Conservation (phyloP, 2,329 filamentous ascomycete genomes). For the Claviceps fusiformis region DNA sequence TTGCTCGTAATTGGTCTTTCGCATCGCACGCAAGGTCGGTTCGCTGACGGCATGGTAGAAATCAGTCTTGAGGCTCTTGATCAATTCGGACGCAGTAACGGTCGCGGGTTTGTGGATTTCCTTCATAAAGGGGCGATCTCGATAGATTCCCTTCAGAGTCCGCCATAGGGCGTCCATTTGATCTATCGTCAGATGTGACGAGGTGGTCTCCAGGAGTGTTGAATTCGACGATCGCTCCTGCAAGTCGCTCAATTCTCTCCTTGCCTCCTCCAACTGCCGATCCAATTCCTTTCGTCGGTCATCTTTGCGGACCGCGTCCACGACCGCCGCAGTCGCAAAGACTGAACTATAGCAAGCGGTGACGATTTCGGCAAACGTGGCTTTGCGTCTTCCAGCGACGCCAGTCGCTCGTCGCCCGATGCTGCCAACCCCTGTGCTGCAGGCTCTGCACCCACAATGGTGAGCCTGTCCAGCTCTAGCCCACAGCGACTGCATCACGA, state of each 20-base stretch:
- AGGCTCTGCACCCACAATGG: slow-evolving; percentile 50
- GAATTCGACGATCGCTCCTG: slow-evolving; percentile 18
- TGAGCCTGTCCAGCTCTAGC: slow-evolving; percentile 51
- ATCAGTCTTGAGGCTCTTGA: slow-evolving; percentile 15
- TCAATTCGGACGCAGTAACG: slow-evolving; percentile 14
- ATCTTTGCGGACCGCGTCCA: slow-evolving; percentile 48
- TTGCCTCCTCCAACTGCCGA: slow-evolving; percentile 40
- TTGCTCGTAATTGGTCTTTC: slow-evolving; percentile 16
- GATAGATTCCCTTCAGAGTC: slow-evolving; percentile 17
- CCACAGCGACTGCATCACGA: slow-evolving; percentile 56
- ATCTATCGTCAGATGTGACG: slow-evolving; percentile 10
- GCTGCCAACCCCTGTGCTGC: slow-evolving; percentile 35
- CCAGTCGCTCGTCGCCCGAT: slow-evolving; percentile 38
- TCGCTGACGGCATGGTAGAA: slow-evolving; percentile 16
- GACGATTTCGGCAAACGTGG: slow-evolving; percentile 39
- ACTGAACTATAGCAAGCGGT: slow-evolving; percentile 57
- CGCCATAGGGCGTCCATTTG: slow-evolving; percentile 21
- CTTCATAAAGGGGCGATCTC: slow-evolving; percentile 22
- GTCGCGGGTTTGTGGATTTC: slow-evolving; percentile 19
- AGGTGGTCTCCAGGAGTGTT: slow-evolving; percentile 4
- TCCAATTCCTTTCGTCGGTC: slow-evolving; percentile 47
- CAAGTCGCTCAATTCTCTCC: slow-evolving; percentile 29
- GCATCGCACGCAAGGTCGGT: slow-evolving; percentile 9
- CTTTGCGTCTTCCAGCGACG: slow-evolving; percentile 33
- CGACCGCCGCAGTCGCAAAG: slow-evolving; percentile 49